Percentiles rank a stretch among this genome's conserved stretches.
phyloP scores from a whole-genome alignment of 257 asterid genomes.

The Fraxinus anomala region DNA sequence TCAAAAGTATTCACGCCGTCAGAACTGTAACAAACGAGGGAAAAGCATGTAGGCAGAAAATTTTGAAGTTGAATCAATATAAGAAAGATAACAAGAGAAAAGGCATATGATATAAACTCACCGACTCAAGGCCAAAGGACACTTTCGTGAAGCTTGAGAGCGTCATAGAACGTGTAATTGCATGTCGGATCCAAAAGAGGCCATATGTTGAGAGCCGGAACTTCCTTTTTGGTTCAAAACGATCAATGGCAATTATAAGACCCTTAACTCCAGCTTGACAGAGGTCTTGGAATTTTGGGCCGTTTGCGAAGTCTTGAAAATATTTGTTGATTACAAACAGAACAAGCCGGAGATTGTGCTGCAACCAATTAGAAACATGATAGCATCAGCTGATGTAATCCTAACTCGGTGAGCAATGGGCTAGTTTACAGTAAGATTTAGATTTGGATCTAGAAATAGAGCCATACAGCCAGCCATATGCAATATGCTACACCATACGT shows the following conservation, averaged over 20 bases:
- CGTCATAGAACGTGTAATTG: slow-evolving; percentile 85
- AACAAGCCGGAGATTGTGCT: slow-evolving; percentile 94
- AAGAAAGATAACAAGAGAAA: slow-evolving; percentile 12
- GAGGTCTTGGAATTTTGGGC: slow-evolving; percentile 84
- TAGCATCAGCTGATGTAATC: slow-evolving; percentile 18
- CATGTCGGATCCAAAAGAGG: slow-evolving; percentile 93
- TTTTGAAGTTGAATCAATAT: neutral
- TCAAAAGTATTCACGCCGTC: neutral
- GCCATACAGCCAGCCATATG: neutral
- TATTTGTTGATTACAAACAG: slow-evolving; percentile 89
- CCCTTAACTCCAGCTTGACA: slow-evolving; percentile 98
- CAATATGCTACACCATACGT: neutral
- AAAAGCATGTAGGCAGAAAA: too few relatives aligned
- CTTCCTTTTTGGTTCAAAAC: slow-evolving; percentile 83
- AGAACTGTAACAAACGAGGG: too few relatives aligned
- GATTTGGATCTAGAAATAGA: neutral
- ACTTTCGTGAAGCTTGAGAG: slow-evolving; percentile 91
- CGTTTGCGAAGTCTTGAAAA: slow-evolving; percentile 75
- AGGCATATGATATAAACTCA: slow-evolving; percentile 34
- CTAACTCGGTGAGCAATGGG: neutral
- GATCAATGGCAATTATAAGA: slow-evolving; percentile 83
- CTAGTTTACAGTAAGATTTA: neutral
- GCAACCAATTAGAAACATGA: slow-evolving; percentile 38
- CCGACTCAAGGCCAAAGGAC: slow-evolving; percentile 93
- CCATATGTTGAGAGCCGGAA: slow-evolving; percentile 79